Evolutionary conservation across 345 rosid species (phyloP), one percentile per base, ranked within the genome.

Genomic region (Noccaea bulbosa): DNA sequence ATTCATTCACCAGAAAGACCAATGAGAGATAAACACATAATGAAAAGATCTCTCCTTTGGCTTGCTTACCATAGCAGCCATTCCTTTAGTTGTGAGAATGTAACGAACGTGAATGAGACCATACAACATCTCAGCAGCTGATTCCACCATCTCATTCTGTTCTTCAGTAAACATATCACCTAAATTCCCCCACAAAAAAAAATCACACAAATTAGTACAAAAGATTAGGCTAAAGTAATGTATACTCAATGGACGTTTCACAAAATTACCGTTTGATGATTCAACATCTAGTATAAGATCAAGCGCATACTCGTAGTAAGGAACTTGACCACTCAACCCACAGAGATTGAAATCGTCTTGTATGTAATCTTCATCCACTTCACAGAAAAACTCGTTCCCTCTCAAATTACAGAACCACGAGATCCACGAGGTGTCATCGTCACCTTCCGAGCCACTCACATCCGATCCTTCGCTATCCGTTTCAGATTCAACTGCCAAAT

Each of bases 101-200:
- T 94, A 91, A 35, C 99, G 91, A 55, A 87, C 91, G 78, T 91
- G 99, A 71, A 94, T 94, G 48, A 94, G 91, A 75, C 99, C 99
- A 70, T 91, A 94, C 6, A 94, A 75, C 97, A 91, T 91, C 80
- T 93, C 96, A 6, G 97, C 98, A 9, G 97, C 96, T 27, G 97
- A 89, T 80, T 93, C 98, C 54, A 93, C 96, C 83, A 93, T 62
- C 81, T 93, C 98, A 73, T 88, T 91, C 70, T 91, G 97, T 65
- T 88, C 97, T 79, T 93, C 97, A 49, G 96, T 91, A 81, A 93
- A 93, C 88, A 84, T 87, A 81, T 93, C 98, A 66, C 95, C 98
- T 93, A 54, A 65, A 14, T 12, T 11, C 48, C 1, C 47, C 1
- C n/a, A n/a, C n/a, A n/a, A n/a, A n/a, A 47, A 2, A 43, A 17